Percentiles rank a stretch among this genome's conserved stretches.
Conservation (phyloP, 2,329 filamentous ascomycete species). For the Coleophoma cylindrospora region DNA sequence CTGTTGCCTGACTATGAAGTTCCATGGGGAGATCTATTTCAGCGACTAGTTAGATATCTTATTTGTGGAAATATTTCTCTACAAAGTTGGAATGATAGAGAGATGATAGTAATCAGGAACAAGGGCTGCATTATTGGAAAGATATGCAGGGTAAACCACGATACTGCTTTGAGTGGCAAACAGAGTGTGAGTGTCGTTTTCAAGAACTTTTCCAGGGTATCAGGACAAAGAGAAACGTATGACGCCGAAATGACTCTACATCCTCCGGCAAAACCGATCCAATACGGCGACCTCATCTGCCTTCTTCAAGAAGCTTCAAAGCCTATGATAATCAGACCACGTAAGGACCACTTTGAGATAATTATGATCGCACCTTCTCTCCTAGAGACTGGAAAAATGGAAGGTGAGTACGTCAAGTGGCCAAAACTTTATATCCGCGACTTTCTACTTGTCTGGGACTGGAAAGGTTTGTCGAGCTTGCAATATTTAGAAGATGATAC, state of each 20-base stretch:
- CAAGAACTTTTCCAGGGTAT: too few relatives aligned
- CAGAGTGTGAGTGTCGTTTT: constrained; percentile 6
- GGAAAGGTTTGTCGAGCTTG: neutral
- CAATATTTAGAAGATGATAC: neutral
- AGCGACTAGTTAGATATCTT: constrained; percentile 7
- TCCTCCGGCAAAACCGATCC: constrained; percentile 5
- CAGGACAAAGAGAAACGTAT: too few relatives aligned
- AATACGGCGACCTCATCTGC: constrained; percentile 6
- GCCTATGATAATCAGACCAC: neutral
- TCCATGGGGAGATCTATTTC: constrained; percentile 8
- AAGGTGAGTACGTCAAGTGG: neutral
- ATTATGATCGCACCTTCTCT: constrained; percentile 4
- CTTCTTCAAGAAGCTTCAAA: constrained; percentile 9
- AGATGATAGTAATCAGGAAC: constrained; percentile 5
- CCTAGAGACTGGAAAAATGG: too few relatives aligned
- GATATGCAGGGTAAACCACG: constrained; percentile 4
- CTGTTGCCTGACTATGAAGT: constrained; percentile 7
- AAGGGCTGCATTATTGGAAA: constrained; percentile 4
- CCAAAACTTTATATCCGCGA: neutral
- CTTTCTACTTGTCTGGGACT: neutral
- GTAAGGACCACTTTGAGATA: constrained; percentile 6
- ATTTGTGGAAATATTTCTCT: constrained; percentile 6
- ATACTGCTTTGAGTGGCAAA: neutral
- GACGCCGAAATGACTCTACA: too few relatives aligned
- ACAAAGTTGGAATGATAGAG: neutral